Conservation (phyloP, 345 rosid genomes). For the Linum trigynum region DNA sequence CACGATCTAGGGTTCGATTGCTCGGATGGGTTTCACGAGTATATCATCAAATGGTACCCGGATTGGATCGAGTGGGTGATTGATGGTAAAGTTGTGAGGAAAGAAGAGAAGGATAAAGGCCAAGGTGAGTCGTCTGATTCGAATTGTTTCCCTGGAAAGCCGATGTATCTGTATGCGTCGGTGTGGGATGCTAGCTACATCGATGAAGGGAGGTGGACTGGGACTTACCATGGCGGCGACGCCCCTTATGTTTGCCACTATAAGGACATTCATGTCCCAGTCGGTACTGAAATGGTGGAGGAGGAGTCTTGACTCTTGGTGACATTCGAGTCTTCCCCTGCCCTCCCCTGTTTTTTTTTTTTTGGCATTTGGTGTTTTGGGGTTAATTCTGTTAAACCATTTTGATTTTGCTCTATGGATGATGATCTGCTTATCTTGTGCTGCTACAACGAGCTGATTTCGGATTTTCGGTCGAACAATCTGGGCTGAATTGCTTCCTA, state of each 20-base stretch:
- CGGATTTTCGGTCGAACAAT: too few species aligned
- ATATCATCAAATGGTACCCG: conserved; percentile 40
- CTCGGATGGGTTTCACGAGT: conserved; percentile 49
- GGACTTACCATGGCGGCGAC: conserved; percentile 32
- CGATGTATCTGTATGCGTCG: conserved; percentile 49
- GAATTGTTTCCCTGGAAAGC: conserved; percentile 27
- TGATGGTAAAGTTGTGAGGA: conserved; percentile 44
- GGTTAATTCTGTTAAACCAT: too few species aligned
- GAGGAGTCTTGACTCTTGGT: too few species aligned
- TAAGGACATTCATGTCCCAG: conserved; percentile 38
- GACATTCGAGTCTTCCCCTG: too few species aligned
- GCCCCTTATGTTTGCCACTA: conserved; percentile 50
- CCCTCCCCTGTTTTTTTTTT: too few species aligned
- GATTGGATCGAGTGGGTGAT: conserved; percentile 43
- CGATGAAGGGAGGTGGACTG: conserved; percentile 40
- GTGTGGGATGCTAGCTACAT: conserved; percentile 54
- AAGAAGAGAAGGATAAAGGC: conserved; percentile 34
- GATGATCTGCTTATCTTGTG: too few species aligned
- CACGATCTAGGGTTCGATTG: conserved; percentile 48
- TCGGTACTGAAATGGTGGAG: conserved; percentile 21
- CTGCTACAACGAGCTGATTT: too few species aligned
- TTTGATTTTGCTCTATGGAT: too few species aligned
- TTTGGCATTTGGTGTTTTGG: too few species aligned
- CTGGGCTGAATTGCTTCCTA: too few species aligned
- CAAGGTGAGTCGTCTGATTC: conserved; percentile 9